Evolutionary conservation across 1,284 basidiomycete species (phyloP), one percentile per base, ranked within the genome.

Genomic region (Rhizopogon parksii): DNA sequence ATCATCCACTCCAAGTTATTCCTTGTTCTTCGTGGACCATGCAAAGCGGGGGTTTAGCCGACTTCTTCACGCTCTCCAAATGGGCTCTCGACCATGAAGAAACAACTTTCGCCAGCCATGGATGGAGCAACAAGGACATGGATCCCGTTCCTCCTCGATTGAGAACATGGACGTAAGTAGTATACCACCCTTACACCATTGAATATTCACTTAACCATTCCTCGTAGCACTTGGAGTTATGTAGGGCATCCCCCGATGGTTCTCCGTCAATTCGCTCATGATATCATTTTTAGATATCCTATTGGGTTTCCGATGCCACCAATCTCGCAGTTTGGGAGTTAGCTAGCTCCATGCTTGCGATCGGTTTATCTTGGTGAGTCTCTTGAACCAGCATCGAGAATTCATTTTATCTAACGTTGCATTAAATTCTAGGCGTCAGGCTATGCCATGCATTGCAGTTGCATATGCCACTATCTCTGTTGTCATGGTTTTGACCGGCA

Each of bases 91-190:
- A 77, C 57, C 72, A 71, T 11, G 69, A 72, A 50, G 63, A 73
- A 21, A 72, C 74, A n/a, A 77, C 75, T 9, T 78, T 79, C 53
- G 80, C 80, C 6, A 70, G 60, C 43, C 64, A 68, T 58, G 68
- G 72, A 60, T 84, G 82, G 81, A 84, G 79, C 56, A 88, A 88
- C 66, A 77, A 77, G 59, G 84, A 88, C 60, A 85, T 85, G 80
- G 85, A 87, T 57, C 84, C 84, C 2, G 82, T 85, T 7, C 81
- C 82, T 25, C 71, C 68, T 1, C 62, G 77, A 38, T 56, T 68
- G 39, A 67, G 83, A 47, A 85, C 82, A 6, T 88, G 85, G 86
- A 72, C 75, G 21, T 65, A 47, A 56, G 61, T 54, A n/a, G n/a
- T n/a, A n/a, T n/a, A 9, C 17, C 14, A 34, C 19, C 5, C 2